A percentile compares a stretch with the other conserved stretches of the same genome.
Evolutionary conservation across 1,139 yeast genomes (phyloP).

Genomic region (Sugiyamaella pinicola): DNA sequence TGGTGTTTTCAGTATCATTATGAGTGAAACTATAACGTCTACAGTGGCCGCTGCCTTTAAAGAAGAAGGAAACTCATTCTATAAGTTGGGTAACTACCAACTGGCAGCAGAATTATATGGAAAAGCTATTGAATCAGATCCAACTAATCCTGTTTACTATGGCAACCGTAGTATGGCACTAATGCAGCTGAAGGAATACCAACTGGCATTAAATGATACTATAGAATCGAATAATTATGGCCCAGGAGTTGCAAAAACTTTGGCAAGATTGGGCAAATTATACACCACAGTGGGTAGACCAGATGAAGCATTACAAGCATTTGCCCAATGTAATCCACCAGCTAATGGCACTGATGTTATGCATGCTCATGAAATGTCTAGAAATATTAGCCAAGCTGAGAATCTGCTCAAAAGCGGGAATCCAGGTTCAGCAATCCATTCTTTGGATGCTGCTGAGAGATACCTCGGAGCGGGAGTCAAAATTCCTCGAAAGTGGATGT

Average conservation of each 20-base stretch:
- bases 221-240: slow-evolving; percentile 40
- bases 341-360: slow-evolving; percentile 38
- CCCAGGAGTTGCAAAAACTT: slow-evolving; percentile 42
- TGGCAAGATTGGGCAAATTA: slow-evolving; percentile 43
- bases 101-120: slow-evolving; percentile 44
- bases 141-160: slow-evolving; percentile 49
- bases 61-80: slow-evolving; percentile 44
- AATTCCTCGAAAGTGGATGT: slow-evolving; percentile 43
- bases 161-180: slow-evolving; percentile 86
- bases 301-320: slow-evolving; percentile 41
- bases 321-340: slow-evolving; percentile 31
- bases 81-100: slow-evolving; percentile 43
- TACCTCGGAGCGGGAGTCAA: slow-evolving; percentile 42
- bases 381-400: slow-evolving; percentile 40
- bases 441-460: slow-evolving; percentile 44
- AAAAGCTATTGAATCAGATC: slow-evolving; percentile 44
- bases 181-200: slow-evolving; percentile 59
- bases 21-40: slow-evolving; percentile 7
- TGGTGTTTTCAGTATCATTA: neutral
- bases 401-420: slow-evolving; percentile 31
- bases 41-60: slow-evolving; percentile 31
- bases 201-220: slow-evolving; percentile 58
- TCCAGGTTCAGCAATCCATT: slow-evolving; percentile 41
- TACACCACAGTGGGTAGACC: slow-evolving; percentile 42
- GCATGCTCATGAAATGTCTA: slow-evolving; percentile 44